Evolutionary conservation across 495 filamentous ascomycete species (phyloP).

Genomic region (Amniculicola lignicola): DNA sequence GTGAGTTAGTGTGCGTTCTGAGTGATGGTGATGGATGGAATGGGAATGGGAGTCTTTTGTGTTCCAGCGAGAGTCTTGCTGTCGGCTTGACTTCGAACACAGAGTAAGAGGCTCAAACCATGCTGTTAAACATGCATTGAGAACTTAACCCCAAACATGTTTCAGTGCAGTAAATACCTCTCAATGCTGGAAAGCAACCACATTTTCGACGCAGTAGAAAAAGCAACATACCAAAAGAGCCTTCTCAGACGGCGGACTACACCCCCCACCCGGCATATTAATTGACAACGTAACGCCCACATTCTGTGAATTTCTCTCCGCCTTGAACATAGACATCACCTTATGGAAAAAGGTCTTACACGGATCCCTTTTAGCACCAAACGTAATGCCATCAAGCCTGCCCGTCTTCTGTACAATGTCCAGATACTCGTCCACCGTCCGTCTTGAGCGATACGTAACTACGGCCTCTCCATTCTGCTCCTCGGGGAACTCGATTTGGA

Average conservation of each 20-base stretch:
- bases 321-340: slow-evolving; percentile 54
- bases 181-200: no score
- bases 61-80: no score
- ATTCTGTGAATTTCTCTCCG: slow-evolving; percentile 40
- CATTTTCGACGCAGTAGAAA: no score
- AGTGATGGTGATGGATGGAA: no score
- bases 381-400: slow-evolving; percentile 47
- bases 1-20: no score
- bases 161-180: no score
- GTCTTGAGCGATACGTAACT: slow-evolving; percentile 72
- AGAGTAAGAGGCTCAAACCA: no score
- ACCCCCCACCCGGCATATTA: slow-evolving; percentile 52
- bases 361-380: slow-evolving; percentile 64
- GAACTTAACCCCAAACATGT: no score
- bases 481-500: slow-evolving; percentile 52
- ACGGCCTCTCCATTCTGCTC: slow-evolving; percentile 32
- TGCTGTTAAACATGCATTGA: no score
- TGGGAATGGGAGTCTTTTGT: no score
- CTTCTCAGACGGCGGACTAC: slow-evolving; percentile 5
- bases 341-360: slow-evolving; percentile 68
- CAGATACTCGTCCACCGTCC: slow-evolving; percentile 55
- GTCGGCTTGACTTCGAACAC: no score
- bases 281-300: slow-evolving; percentile 60
- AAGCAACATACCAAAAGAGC: no score
- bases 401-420: slow-evolving; percentile 56